Conservation (phyloP, 2,329 filamentous ascomycete species). For the Clathrospora elynae region DNA sequence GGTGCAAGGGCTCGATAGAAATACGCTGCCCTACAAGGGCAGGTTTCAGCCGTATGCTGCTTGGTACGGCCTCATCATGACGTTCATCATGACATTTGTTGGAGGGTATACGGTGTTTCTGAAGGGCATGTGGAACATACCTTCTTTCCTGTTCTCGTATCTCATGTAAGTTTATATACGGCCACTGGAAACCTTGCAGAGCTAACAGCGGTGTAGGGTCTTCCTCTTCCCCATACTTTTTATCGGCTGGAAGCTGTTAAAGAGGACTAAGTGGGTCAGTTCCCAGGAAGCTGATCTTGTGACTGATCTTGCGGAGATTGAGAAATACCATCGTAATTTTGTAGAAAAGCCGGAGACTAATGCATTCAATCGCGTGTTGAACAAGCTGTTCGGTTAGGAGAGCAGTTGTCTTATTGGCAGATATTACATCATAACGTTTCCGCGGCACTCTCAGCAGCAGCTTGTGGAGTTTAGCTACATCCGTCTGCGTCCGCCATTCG, state of each 20-base stretch:
- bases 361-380: slow-evolving; percentile 49
- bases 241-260: slow-evolving; percentile 71
- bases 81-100: slow-evolving; percentile 73
- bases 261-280: slow-evolving; percentile 64
- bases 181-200: neutral
- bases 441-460: no score
- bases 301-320: slow-evolving; percentile 67
- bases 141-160: slow-evolving; percentile 73
- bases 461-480: no score
- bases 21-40: slow-evolving; percentile 71
- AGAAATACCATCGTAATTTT: slow-evolving; percentile 69
- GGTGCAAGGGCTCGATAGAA: slow-evolving; percentile 70
- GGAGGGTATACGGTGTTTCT: slow-evolving; percentile 79
- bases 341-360: slow-evolving; percentile 59
- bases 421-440: neutral
- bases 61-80: slow-evolving; percentile 67
- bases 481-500: no score
- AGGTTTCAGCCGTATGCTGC: slow-evolving; percentile 73
- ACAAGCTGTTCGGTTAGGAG: slow-evolving; percentile 51
- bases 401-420: neutral
- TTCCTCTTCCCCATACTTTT: slow-evolving; percentile 72
- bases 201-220: slow-evolving; percentile 60
- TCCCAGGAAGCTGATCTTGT: slow-evolving; percentile 67
- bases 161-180: slow-evolving; percentile 5
- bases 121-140: slow-evolving; percentile 68